Conservation (phyloP, 2,329 filamentous ascomycete genomes). For the Botrytis elliptica region DNA sequence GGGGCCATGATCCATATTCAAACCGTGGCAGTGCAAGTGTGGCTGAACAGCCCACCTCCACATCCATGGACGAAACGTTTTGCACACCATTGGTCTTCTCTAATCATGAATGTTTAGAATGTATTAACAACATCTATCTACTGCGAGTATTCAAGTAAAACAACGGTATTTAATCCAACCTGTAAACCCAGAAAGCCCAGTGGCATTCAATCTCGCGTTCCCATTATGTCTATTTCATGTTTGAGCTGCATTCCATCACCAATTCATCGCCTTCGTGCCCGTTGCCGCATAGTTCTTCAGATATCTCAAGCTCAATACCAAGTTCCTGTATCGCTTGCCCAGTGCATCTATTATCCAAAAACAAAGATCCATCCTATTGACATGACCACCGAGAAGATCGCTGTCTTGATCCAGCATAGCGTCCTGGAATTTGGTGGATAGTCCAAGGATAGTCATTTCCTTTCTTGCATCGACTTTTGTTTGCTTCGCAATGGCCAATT, state of each 20-base stretch:
- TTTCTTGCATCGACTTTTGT: not conserved
- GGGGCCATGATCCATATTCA: not conserved
- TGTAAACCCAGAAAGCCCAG: not conserved
- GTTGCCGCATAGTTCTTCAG: conserved; percentile 6
- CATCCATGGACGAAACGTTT: no score
- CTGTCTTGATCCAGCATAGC: not conserved
- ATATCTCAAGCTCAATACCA: not conserved
- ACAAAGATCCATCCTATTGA: not conserved
- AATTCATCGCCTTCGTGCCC: not conserved
- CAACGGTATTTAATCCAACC: not conserved
- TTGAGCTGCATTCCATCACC: not conserved
- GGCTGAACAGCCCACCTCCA: not conserved
- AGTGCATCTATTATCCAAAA: not conserved
- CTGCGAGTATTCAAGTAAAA: not conserved
- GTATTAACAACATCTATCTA: not conserved
- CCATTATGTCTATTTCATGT: no score
- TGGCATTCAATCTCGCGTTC: not conserved
- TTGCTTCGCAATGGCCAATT: not conserved
- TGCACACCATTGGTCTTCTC: not conserved
- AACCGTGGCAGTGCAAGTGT: not conserved
- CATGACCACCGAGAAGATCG: not conserved
- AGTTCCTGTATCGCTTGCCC: not conserved
- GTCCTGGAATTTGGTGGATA: not conserved
- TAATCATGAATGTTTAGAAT: not conserved
- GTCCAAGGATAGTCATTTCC: not conserved